Conservation (phyloP, 2,329 filamentous ascomycete genomes). For the Talaromyces sp. region DNA sequence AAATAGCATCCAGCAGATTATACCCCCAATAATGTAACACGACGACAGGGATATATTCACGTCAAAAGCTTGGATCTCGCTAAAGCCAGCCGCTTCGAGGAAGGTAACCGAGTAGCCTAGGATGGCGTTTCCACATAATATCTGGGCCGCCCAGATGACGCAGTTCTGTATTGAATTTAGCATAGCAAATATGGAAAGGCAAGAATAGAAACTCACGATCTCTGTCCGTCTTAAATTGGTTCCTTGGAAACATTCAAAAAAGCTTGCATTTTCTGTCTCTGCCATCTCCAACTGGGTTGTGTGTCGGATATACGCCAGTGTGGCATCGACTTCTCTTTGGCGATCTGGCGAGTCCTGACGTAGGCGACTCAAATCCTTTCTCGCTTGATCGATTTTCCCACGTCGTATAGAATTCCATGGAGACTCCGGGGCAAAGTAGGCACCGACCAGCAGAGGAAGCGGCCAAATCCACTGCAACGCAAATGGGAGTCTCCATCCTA, state of each 20-base stretch:
- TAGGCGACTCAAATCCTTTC: conserved; percentile 39
- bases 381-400: conserved; percentile 42
- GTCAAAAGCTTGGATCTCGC: conserved; percentile 33
- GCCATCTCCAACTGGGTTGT: conserved; percentile 75
- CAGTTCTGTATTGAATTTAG: conserved; percentile 25
- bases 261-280: conserved; percentile 69
- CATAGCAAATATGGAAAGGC: not conserved
- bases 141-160: conserved; percentile 39
- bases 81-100: conserved; percentile 36
- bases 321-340: conserved; percentile 78
- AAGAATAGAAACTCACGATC: conserved; percentile 46
- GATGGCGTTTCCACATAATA: conserved; percentile 36
- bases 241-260: conserved; percentile 79
- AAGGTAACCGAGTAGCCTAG: conserved; percentile 37
- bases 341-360: conserved; percentile 50
- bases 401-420: conserved; percentile 50
- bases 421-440: conserved; percentile 46
- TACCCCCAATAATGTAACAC: conserved; percentile 39
- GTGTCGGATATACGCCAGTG: conserved; percentile 46
- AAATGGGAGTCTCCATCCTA: conserved; percentile 50
- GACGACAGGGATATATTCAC: conserved; percentile 39
- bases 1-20: conserved; percentile 40
- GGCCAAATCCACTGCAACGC: conserved; percentile 53
- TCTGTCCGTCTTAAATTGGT: conserved; percentile 74
- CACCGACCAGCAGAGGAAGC: conserved; percentile 44